Conservation (phyloP, 2,329 filamentous ascomycete genomes). For the Pyricularia grisea region DNA sequence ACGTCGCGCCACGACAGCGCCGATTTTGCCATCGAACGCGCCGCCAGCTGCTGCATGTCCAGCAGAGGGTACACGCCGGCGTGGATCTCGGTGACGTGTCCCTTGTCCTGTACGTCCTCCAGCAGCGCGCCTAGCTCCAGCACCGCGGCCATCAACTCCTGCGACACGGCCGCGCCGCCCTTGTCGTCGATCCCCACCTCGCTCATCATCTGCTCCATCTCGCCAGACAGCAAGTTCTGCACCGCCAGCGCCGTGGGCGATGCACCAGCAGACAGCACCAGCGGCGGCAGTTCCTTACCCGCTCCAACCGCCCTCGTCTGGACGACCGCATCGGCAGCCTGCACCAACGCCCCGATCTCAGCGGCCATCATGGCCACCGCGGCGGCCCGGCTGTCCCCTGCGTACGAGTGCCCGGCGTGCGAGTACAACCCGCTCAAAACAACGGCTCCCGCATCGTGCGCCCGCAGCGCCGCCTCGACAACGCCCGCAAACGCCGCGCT, state of each 20-base stretch:
- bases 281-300: constrained; percentile 9
- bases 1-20: constrained; percentile 45
- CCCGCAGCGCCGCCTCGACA: constrained; percentile 32
- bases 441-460: constrained; percentile 26
- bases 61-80: constrained; percentile 68
- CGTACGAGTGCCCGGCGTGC: constrained; percentile 67
- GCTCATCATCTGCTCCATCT: not conserved
- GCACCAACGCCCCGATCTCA: constrained; percentile 47
- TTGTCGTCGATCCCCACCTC: not conserved
- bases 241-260: constrained; percentile 64
- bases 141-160: constrained; percentile 18
- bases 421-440: constrained; percentile 58
- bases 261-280: constrained; percentile 62
- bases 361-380: constrained; percentile 46
- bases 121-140: constrained; percentile 19
- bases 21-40: constrained; percentile 41
- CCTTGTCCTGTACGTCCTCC: constrained; percentile 14
- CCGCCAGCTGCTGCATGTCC: constrained; percentile 72
- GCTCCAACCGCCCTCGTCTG: not conserved
- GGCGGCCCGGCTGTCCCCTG: constrained; percentile 38
- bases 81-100: constrained; percentile 39
- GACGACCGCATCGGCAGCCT: constrained; percentile 25
- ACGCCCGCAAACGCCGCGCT: constrained; percentile 35
- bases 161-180: constrained; percentile 7
- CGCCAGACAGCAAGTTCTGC: constrained; percentile 36